These are phyloP conservation scores for Astrothelium macrocarpum DNA, from an alignment of 495 filamentous ascomycete genomes.

Conservation along the genomic window DNA sequence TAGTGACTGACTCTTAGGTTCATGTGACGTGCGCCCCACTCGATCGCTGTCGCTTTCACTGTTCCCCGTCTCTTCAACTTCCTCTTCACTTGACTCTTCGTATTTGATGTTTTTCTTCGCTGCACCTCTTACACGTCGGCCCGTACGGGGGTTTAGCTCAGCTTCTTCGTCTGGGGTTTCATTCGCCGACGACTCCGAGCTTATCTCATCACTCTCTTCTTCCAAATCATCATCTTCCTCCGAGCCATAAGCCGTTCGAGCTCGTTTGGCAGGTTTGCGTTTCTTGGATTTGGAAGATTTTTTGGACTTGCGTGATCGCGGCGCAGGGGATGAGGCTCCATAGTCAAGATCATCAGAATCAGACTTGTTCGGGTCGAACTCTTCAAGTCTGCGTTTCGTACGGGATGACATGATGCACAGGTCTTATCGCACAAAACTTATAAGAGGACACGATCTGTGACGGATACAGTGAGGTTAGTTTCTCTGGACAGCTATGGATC, in stretches of 20 bases:
- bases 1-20: conserved; percentile 20
- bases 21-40: conserved; percentile 2
- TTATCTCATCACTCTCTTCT: conserved; percentile 42
- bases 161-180: conserved; percentile 55
- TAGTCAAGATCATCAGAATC: conserved; percentile 80
- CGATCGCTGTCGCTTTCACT: background rate
- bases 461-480: background rate
- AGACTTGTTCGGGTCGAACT: conserved; percentile 71
- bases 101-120: conserved; percentile 42
- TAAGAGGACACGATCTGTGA: background rate
- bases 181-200: conserved; percentile 51
- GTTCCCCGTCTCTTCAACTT: conserved; percentile 29
- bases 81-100: conserved; percentile 34
- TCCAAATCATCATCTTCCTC: conserved; percentile 62
- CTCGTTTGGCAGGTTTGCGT: conserved; percentile 40
- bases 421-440: background rate
- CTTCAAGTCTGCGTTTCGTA: conserved; percentile 61
- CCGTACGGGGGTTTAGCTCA: conserved; percentile 56
- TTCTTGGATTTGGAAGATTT: conserved; percentile 36
- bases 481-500: background rate
- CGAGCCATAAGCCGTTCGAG: conserved; percentile 36
- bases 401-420: conserved; percentile 37
- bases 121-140: conserved; percentile 57
- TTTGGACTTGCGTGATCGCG: conserved; percentile 2
- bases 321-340: conserved; percentile 33